Conservation (phyloP, 805 yeast species). For the Kluyveromyces aestuarii region DNA sequence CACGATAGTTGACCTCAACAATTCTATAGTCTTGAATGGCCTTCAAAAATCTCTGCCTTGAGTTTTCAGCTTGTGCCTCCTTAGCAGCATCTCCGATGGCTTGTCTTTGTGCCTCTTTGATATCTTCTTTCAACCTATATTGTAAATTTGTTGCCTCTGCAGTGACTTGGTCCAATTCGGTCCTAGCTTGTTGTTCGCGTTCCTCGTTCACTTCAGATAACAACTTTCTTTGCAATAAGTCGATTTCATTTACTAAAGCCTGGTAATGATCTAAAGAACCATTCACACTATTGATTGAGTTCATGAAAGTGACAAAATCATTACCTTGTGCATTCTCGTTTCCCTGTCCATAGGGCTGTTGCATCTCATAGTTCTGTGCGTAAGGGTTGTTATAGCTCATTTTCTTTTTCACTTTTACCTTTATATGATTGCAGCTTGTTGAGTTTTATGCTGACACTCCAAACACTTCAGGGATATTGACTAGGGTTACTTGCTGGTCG, state of each 20-base stretch:
- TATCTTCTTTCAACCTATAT: constrained; percentile 59
- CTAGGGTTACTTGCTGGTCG: not conserved
- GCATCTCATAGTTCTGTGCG: constrained; percentile 17
- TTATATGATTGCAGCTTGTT: not conserved
- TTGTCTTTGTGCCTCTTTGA: constrained; percentile 65
- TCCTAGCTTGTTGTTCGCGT: constrained; percentile 57
- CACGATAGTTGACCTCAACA: constrained; percentile 79
- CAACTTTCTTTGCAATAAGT: constrained; percentile 59
- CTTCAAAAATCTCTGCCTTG: constrained; percentile 75
- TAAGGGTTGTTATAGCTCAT: constrained; percentile 29
- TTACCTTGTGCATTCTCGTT: constrained; percentile 13
- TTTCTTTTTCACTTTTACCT: not conserved
- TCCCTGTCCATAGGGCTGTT: constrained; percentile 12
- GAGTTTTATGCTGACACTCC: not conserved
- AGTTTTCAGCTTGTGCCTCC: constrained; percentile 82
- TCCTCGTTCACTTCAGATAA: constrained; percentile 66
- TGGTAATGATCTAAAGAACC: constrained; percentile 62
- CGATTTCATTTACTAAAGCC: constrained; percentile 58
- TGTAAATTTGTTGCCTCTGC: constrained; percentile 76
- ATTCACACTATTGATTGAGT: constrained; percentile 59
- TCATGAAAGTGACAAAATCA: constrained; percentile 59
- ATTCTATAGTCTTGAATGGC: constrained; percentile 80
- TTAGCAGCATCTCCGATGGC: constrained; percentile 70
- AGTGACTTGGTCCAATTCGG: constrained; percentile 67
- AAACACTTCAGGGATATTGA: not conserved